Conservation (phyloP, 2,329 filamentous ascomycete species). For the Scedosporium apiospermum region DNA sequence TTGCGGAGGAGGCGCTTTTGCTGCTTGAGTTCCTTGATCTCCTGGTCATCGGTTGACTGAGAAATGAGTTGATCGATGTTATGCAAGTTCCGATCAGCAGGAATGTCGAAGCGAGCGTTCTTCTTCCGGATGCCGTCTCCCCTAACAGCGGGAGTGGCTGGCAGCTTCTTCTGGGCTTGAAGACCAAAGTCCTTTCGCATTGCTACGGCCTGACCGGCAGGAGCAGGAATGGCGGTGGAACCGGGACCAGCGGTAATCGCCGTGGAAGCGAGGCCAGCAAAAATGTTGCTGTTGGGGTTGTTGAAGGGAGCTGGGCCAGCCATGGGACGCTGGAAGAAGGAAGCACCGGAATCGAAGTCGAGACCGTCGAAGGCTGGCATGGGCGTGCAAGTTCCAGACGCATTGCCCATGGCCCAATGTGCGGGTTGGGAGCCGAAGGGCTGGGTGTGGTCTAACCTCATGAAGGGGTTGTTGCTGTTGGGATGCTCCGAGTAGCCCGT, state of each 20-base stretch:
- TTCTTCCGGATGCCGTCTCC: conserved; percentile 95
- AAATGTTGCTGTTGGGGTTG: conserved; percentile 42
- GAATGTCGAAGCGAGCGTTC: conserved; percentile 97
- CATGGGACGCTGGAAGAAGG: conserved; percentile 45
- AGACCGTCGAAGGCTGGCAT: conserved; percentile 55
- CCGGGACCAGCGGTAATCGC: conserved; percentile 14
- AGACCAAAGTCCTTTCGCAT: conserved; percentile 41
- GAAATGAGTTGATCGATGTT: conserved; percentile 93
- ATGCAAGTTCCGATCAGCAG: conserved; percentile 80
- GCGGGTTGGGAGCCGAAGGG: conserved; percentile 29
- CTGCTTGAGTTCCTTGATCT: conserved; percentile 97
- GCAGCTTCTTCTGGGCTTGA: conserved; percentile 49
- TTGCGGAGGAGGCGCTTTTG: conserved; percentile 93
- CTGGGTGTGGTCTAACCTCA: conserved; percentile 46
- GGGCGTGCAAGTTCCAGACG: conserved; percentile 64
- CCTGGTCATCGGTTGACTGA: conserved; percentile 78
- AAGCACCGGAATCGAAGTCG: conserved; percentile 44
- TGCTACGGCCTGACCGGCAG: not conserved
- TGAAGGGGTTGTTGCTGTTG: conserved; percentile 55
- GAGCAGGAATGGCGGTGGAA: not conserved
- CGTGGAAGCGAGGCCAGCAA: conserved; percentile 37
- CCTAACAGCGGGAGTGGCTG: conserved; percentile 60
- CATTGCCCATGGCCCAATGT: conserved; percentile 55
- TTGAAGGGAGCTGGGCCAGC: conserved; percentile 45
- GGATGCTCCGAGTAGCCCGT: conserved; percentile 51